Base-by-base conservation (phyloP, 306 rosid species). In the Cyclanthera cordifolia region DNA sequence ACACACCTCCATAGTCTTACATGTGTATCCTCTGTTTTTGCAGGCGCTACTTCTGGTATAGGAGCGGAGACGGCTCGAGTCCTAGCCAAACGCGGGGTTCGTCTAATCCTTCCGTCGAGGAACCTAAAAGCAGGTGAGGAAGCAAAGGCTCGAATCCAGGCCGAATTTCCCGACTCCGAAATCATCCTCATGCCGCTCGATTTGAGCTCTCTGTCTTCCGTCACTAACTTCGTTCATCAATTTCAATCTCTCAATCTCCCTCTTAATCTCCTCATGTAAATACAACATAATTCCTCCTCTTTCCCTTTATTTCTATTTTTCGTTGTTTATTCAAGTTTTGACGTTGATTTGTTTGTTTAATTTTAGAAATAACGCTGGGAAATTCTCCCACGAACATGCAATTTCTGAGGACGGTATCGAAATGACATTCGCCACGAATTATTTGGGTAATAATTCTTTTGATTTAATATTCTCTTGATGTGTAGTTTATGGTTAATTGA, bases 11-110 rank as follows among this genome's bases (percentile, higher is more conserved):
- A n/a, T n/a, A n/a, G n/a, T n/a, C 0, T 3, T 21, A 13, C 17
- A 14, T 11, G 3, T 2, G 1, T 43, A n/a, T 45, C 4, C 5
- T 13, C 16, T 16, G 8, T 21, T 11, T 54, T 1, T 25, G 11
- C 55, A 82, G 97, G 98, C 3, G 94, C 90, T 5, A 90, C 99
- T 9, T 93, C 99, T 0, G 99, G 99, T 46, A 93, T 93, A 67
- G 99, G 99, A 27, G 91, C 85, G 0, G 99, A 93, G 81, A 93
- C 96, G n/a, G 96, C 99, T 32, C 80, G 88, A 30, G 91, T 90
- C 8, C 71, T 93, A 8, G 99, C 99, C 3, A 77, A 77, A 80
- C 79, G 95, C 28, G 95, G 99, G 0, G 96, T 79, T n/a, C 75
- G 89, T 74, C 70, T 93, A 27, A 75, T 93, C 23, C 83, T 93